Evolutionary conservation across 768 basidiomycete genomes (phyloP), one percentile per base, ranked within the genome.

Genomic region (Amanita inopinata): DNA sequence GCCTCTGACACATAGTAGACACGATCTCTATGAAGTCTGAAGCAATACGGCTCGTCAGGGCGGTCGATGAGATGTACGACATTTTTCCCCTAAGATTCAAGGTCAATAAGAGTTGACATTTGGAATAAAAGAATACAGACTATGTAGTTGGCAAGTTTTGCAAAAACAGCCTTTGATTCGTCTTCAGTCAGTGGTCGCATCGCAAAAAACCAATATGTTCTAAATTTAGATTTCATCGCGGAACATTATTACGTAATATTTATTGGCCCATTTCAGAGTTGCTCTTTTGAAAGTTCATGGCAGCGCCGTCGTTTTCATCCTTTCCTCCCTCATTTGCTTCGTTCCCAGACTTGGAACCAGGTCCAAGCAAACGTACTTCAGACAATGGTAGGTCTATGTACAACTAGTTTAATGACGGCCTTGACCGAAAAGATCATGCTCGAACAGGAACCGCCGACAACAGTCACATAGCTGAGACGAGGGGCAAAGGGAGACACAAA

Each of bases 131-230:
- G 28, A 25, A 20, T 17, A 69, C 83, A 33, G 42, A 91, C 90
- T 55, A 99, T 87, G 62, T 96, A 99, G 64, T 96, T 97, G 35
- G 96, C 91, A 30, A 99, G 76, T 62, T 99, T 99, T 30, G 86
- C 82, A 55, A 98, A 99, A 10, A 98, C 87, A 0, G 84, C 76
- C 60, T 96, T 96, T 54, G 89, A 94, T 64, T 99, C 94, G 46
- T 96, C 92, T 61, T 97, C 89, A 18, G 94, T 97, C 39, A 98
- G 70, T 15, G 94, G 94, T 6, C 94, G 83, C 94, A 97, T 96
- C 30, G 42, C 65, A 47, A 31, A 40, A 32, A 43, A n/a, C 18
- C 19, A 22, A 24, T n/a, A n/a, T n/a, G n/a, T n/a, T 11, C 37
- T 14, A 28, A 14, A 7, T 6, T 28, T 39, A 28, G 11, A 19